Evolutionary conservation across 2,329 filamentous ascomycete genomes (phyloP).

Genomic region (Phialophora macrospora): DNA sequence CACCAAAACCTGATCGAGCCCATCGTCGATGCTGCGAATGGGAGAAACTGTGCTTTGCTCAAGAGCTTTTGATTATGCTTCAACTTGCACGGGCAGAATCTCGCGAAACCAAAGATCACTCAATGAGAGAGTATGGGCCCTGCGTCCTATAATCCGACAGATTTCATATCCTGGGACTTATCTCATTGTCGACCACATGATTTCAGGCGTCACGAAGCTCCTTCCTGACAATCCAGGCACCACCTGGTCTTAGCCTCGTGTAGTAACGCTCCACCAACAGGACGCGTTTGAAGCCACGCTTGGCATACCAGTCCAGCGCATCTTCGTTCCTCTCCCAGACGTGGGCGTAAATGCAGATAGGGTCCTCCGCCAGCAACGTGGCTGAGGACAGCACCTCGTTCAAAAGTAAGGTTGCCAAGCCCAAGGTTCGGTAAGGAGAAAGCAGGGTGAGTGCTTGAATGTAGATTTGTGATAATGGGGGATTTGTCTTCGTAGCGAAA

Average conservation of each 20-base stretch:
- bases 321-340: conserved; percentile 68
- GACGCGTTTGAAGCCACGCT: conserved; percentile 61
- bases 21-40: not conserved
- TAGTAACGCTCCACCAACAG: conserved; percentile 63
- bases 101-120: not conserved
- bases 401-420: conserved; percentile 62
- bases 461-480: conserved; percentile 56
- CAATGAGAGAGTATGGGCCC: not conserved
- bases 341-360: conserved; percentile 62
- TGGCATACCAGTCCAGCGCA: conserved; percentile 64
- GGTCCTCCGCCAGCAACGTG: conserved; percentile 26
- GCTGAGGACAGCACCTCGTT: conserved; percentile 46
- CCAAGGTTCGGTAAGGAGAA: conserved; percentile 63
- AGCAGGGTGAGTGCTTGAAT: conserved; percentile 65
- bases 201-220: conserved; percentile 26
- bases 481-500: conserved; percentile 16
- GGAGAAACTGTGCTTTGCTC: not conserved
- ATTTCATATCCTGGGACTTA: not conserved
- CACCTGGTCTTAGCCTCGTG: conserved; percentile 60
- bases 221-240: conserved; percentile 57
- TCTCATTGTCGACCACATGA: not conserved
- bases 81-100: not conserved
- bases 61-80: not conserved
- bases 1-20: not conserved
- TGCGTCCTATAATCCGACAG: not conserved